phyloP scores from a whole-genome alignment of 257 asterid species.

The Buddleja alternifolia region DNA sequence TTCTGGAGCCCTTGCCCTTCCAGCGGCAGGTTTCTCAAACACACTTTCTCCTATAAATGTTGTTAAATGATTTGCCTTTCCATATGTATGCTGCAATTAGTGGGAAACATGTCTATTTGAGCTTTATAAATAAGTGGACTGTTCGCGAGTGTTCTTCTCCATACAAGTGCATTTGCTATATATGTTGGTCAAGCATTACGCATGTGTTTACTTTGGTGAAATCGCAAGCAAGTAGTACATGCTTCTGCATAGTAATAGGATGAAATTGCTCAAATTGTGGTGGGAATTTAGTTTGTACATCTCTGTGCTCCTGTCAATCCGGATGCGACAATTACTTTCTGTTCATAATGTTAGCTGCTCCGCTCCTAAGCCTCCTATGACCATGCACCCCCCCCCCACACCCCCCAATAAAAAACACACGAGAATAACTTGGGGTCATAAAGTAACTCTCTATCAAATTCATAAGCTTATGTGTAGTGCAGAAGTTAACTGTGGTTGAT shows the following conservation, averaged over 20 bases:
- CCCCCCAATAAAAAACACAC: background rate
- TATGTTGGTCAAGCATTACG: background rate
- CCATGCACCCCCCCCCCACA: too few relatives aligned
- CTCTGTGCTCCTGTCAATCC: slow-evolving; percentile 24
- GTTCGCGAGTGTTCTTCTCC: background rate
- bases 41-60: background rate
- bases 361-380: background rate
- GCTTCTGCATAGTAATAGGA: slow-evolving; percentile 25
- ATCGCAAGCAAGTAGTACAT: slow-evolving; percentile 14
- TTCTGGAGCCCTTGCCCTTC: slow-evolving; percentile 74
- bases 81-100: slow-evolving; percentile 21
- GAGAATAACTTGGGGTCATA: background rate
- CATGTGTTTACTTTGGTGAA: background rate
- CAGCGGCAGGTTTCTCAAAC: slow-evolving; percentile 79
- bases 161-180: background rate
- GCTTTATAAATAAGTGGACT: background rate
- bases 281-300: slow-evolving; percentile 15
- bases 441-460: background rate
- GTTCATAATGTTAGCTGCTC: background rate
- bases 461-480: background rate
- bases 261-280: slow-evolving; percentile 28
- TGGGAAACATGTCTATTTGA: background rate
- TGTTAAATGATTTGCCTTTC: slow-evolving; percentile 11
- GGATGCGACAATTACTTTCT: slow-evolving; percentile 16
- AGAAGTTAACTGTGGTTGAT: slow-evolving; percentile 1